phyloP scores from a whole-genome alignment of 306 rosid species.

The Prinsepia uniflora region DNA sequence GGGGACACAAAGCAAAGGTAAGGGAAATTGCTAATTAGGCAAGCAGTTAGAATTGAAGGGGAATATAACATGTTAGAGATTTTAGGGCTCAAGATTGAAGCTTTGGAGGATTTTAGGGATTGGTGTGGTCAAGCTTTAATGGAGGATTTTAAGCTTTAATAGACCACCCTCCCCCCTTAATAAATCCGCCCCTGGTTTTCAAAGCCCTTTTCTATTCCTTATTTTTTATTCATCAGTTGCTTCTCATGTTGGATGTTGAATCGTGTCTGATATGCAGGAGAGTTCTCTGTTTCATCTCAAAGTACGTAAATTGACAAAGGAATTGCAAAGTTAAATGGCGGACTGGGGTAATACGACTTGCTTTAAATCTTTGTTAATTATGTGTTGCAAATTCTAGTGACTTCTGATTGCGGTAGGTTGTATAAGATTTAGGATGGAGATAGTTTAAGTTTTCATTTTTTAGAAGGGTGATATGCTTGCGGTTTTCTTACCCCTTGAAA shows the following conservation, averaged over 20 bases:
- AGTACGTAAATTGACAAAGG: not conserved
- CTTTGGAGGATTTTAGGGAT: too few relatives aligned
- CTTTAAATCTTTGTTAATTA: not conserved
- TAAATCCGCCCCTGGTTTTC: too few relatives aligned
- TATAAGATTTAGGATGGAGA: not conserved
- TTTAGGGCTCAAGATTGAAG: too few relatives aligned
- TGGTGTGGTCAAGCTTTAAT: too few relatives aligned
- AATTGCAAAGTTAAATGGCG: constrained; percentile 41
- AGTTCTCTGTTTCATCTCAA: not conserved
- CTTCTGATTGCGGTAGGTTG: not conserved
- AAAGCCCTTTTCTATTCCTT: not conserved
- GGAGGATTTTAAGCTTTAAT: too few relatives aligned
- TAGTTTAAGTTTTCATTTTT: not conserved
- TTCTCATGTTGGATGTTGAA: not conserved
- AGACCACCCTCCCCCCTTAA: too few relatives aligned
- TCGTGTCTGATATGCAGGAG: constrained; percentile 9
- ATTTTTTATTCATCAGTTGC: not conserved
- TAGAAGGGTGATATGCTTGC: not conserved
- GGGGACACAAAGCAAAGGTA: too few relatives aligned
- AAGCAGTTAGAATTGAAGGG: too few relatives aligned
- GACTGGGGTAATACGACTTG: constrained; percentile 60
- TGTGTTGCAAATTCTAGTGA: not conserved
- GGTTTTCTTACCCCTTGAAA: too few relatives aligned
- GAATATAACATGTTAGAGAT: too few relatives aligned
- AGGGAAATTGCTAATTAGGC: too few relatives aligned